Evolutionary conservation across 2,329 filamentous ascomycete genomes (phyloP), one percentile per base, ranked within the genome.

Genomic region (Colletotrichum agaves): DNA sequence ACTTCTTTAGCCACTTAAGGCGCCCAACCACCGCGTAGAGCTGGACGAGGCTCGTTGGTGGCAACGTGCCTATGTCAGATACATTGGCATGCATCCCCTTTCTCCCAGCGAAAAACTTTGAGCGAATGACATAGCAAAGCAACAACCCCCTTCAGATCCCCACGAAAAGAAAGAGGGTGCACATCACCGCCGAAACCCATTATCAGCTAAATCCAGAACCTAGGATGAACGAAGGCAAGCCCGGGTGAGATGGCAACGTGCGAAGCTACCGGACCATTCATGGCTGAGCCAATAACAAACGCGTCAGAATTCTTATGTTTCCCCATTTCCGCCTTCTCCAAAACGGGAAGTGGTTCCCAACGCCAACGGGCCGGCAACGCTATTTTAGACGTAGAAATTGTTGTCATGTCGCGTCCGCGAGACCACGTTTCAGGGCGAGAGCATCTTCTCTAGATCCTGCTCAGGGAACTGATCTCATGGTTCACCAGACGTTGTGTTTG

Each of bases 321-420:
- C 19, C 13, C 13, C 8, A 17, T 37, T 57, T 43, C 43, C 43
- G 41, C 17, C 10, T 52, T 27, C 12, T n/a, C 10, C 12, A 27
- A 50, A n/a, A n/a, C 21, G 13, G 61, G 39, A 21, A 27, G 23
- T 23, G 33, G 35, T 15, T 4, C 13, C 27, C 35, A 31, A 50
- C 35, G 23, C 61, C 61, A 61, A 61, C 21, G 21, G 6, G 37
- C 13, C 56, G 56, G 56, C 46, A 61, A 19, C 27, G 53, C 56
- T 64, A 52, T 44, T 46, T 61, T 61, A 52, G 61, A 49, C 35
- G 46, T 61, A 31, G 31, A 23, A 23, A 23, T 23, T 23, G 17
- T 53, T 37, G 21, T 23, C 27, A 19, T 37, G 4, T 13, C 12
- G 33, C 33, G 17, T n/a, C 21, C 41, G n/a, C n/a, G 17, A 31